These are phyloP conservation scores for Calonectria fujianensis DNA, from an alignment of 2,329 filamentous ascomycete species.

Conservation along the genomic window DNA sequence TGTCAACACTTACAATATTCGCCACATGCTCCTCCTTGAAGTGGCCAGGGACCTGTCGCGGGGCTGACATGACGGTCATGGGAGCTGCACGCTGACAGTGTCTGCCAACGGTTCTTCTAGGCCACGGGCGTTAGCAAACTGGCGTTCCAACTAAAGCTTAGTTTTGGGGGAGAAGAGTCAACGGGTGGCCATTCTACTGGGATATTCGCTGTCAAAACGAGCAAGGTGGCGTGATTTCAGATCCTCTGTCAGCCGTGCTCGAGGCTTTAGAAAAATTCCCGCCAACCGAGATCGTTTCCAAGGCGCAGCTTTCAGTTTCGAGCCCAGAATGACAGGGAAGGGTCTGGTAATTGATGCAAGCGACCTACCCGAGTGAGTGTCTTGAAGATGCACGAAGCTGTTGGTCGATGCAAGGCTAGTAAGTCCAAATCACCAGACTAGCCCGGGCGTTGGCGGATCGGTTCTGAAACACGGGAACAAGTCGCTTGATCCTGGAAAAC, in stretches of 20 bases:
- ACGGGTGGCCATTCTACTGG: slow-evolving; percentile 44
- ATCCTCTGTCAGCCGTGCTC: slow-evolving; percentile 47
- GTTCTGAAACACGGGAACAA: slow-evolving; percentile 43
- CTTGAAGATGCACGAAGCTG: slow-evolving; percentile 42
- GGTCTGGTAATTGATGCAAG: slow-evolving; percentile 38
- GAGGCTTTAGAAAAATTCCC: slow-evolving; percentile 47
- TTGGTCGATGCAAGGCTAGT: slow-evolving; percentile 42
- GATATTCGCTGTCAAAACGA: slow-evolving; percentile 49
- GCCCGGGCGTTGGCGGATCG: slow-evolving; percentile 39
- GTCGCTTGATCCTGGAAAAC: slow-evolving; percentile 42
- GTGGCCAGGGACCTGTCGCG: slow-evolving; percentile 54
- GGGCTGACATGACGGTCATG: slow-evolving; percentile 57
- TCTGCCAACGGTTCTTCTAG: slow-evolving; percentile 44
- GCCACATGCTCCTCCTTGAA: slow-evolving; percentile 57
- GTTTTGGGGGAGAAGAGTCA: slow-evolving; percentile 41
- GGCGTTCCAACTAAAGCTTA: slow-evolving; percentile 40
- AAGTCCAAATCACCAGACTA: slow-evolving; percentile 41
- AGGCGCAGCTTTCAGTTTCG: slow-evolving; percentile 47
- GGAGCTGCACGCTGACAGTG: slow-evolving; percentile 39
- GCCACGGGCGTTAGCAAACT: slow-evolving; percentile 47
- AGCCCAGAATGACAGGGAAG: slow-evolving; percentile 45
- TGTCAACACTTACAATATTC: slow-evolving; percentile 55
- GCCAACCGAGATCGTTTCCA: slow-evolving; percentile 46
- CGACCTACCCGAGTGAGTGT: slow-evolving; percentile 47
- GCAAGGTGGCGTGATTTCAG: slow-evolving; percentile 52